Base-by-base conservation (phyloP, 805 yeast genomes). In the Lipomyces yamadae region DNA sequence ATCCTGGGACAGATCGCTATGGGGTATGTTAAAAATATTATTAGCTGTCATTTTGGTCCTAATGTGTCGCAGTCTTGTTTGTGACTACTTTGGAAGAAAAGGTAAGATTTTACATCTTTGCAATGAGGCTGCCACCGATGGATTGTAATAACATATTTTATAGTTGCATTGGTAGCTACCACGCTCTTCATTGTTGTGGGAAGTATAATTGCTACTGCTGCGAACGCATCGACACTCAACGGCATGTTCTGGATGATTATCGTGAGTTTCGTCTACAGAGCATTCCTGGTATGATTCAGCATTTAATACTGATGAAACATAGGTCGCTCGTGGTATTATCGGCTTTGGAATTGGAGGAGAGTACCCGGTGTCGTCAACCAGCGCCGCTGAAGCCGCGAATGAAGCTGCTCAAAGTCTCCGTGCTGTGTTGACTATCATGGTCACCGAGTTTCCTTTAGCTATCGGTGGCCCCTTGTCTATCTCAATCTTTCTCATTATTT, bases 321-420 rank as follows among this genome's bases (percentile, higher is more conserved):
- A 35, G 24, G 39, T 89, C 13, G 81, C 85, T 68, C 81, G 94
- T 76, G 93, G 94, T 72, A 82, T 88, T 7, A 85, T 89, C 60
- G 95, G 94, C 58, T 85, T 88, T 70, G 94, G 94, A 70, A 85
- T 88, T 64, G 92, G 92, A 69, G 91, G 91, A 42, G 92, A 88
- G 74, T 88, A 88, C 74, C 88, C 89, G 6, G 86, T 89, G 0
- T 85, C 88, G 29, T 85, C 90, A 0, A 85, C 87, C 2, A 80
- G 88, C 33, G 89, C 91, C 1, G 84, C 86, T 60, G 92, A 88
- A 74, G 88, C 91, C 35, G 89, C 91, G 13, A 88, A 88, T 75
- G 91, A 88, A 73, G 71, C 79, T 37, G 81, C 86, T 5, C 81
- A 82, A 58, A 84, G 80, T 72, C 66, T 66, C 4, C 81, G 94